Evolutionary conservation across 768 basidiomycete species (phyloP), one percentile per base, ranked within the genome.

Genomic region (Serendipita sp.): DNA sequence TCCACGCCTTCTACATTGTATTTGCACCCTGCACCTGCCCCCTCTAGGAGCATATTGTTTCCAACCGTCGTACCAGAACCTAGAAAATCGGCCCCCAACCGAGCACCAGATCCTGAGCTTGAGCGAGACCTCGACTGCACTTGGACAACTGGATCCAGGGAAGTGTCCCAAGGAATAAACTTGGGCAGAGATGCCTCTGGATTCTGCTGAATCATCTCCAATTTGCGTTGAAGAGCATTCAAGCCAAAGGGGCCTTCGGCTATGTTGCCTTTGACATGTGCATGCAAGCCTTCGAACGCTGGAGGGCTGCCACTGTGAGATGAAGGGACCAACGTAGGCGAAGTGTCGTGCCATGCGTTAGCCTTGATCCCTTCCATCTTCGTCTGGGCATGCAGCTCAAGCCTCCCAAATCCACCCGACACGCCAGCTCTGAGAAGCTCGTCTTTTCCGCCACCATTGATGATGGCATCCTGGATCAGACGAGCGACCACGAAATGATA

Each of bases 131-230:
- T 4, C 16, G 56, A 60, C 30, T 60, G 56, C 11, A 60, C 56
- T 32, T 60, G 56, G 8, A 60, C 56, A 37, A 60, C 56, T 10
- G 56, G 56, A 60, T 60, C 56, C 16, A 60, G 3, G 8, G 56
- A 60, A 28, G 56, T 60, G 37, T 60, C 56, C 56, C 56, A 60
- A n/a, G 56, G 56, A 34, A 60, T 60, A 38, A 34, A 60, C 28
- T 37, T 28, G 16, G 56, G 56, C 37, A 38, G 10, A 10, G 28
- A 38, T 32, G 56, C 18, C 34, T 32, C 37, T 8, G 56, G 56
- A 18, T 60, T 38, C 16, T 35, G 56, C 30, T 60, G 56, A 10
- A 60, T 38, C 28, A 32, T 60, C n/a, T 60, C 56, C 28, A 60
- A 35, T 30, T 60, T 60, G 56, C 56, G 56, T 38, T 60, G 56